Percentiles rank a stretch among this genome's conserved stretches.
Conservation (phyloP, 2,329 filamentous ascomycete species). For the Paecilomyces dactylethromorphus region DNA sequence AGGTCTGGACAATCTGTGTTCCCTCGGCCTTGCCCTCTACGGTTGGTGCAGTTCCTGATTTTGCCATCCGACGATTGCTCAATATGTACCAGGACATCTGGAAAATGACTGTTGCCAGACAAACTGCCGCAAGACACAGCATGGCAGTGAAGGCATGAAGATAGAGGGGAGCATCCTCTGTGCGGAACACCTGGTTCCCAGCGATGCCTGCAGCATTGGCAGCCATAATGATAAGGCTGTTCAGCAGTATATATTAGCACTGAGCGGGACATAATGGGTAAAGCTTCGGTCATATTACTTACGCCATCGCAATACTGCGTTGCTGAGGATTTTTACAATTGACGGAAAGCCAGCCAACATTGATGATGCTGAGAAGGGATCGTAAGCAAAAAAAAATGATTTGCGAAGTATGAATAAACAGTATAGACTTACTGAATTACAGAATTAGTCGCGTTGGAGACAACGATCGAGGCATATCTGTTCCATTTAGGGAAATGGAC, state of each 20-base stretch:
- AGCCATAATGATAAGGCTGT: constrained; percentile 49
- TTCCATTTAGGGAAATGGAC: constrained; percentile 18
- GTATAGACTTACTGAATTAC: constrained; percentile 28
- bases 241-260: neutral
- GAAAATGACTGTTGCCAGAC: constrained; percentile 1
- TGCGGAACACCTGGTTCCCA: constrained; percentile 6
- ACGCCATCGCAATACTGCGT: constrained; percentile 55
- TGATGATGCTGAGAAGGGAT: constrained; percentile 31
- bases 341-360: constrained; percentile 55
- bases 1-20: neutral
- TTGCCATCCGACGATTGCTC: neutral
- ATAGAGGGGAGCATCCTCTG: constrained; percentile 6
- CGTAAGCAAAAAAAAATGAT: constrained; percentile 7
- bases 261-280: neutral
- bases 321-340: constrained; percentile 51
- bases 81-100: neutral
- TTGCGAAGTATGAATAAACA: too few species aligned
- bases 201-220: constrained; percentile 37
- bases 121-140: constrained; percentile 2
- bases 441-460: constrained; percentile 23
- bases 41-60: neutral
- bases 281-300: constrained; percentile 8
- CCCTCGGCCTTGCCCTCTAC: neutral
- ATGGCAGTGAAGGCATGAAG: constrained; percentile 4
- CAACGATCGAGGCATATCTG: constrained; percentile 20